Evolutionary conservation across 345 rosid species (phyloP).

Genomic region (Erodium maritimum): DNA sequence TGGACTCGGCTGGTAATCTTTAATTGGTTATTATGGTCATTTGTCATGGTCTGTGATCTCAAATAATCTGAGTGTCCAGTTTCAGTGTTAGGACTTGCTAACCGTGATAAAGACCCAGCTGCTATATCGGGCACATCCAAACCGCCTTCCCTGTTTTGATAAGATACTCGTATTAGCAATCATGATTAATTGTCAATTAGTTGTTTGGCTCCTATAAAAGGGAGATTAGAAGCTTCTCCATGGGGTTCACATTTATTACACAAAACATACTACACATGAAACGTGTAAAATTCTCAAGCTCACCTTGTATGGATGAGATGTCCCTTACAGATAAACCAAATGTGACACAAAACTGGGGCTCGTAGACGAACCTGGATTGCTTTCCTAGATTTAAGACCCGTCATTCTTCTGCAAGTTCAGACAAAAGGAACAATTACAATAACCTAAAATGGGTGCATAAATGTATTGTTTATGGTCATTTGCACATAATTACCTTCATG

Average conservation of each 20-base stretch:
- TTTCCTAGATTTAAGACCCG: slow-evolving; percentile 40
- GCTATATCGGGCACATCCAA: slow-evolving; percentile 3
- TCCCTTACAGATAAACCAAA: slow-evolving; percentile 49
- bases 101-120: slow-evolving; percentile 2
- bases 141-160: slow-evolving; percentile 16
- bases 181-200: no score
- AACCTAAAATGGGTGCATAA: neutral
- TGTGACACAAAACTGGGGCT: slow-evolving; percentile 36
- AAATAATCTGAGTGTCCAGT: slow-evolving; percentile 4
- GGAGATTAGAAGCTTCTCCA: no score
- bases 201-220: no score
- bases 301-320: slow-evolving; percentile 36
- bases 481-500: no score
- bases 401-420: slow-evolving; percentile 43
- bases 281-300: neutral
- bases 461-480: neutral
- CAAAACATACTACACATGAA: neutral
- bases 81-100: slow-evolving; percentile 1
- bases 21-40: slow-evolving; percentile 1
- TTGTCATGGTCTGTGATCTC: neutral
- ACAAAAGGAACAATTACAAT: neutral
- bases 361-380: slow-evolving; percentile 41
- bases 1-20: slow-evolving; percentile 2
- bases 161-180: neutral
- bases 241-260: neutral